These are phyloP conservation scores for Tagetes patula DNA, from an alignment of 129 eudicot species.

Conservation along the genomic window DNA sequence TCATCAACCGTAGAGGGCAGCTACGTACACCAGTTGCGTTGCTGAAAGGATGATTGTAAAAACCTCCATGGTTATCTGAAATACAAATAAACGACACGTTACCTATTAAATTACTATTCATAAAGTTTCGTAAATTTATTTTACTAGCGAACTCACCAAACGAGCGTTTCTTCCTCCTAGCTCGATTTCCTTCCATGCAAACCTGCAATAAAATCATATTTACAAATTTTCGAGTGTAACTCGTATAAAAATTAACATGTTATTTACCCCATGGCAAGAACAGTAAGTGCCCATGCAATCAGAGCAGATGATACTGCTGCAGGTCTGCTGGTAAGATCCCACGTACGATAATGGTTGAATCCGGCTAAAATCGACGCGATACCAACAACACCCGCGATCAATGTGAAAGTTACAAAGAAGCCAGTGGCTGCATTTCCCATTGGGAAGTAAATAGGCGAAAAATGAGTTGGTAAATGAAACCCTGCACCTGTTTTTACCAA, in stretches of 20 bases:
- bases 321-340: slow-evolving; percentile 64
- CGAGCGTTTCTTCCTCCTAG: slow-evolving; percentile 61
- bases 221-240: background rate
- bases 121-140: background rate
- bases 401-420: slow-evolving; percentile 63
- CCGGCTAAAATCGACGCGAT: slow-evolving; percentile 78
- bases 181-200: slow-evolving; percentile 87
- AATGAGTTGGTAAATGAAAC: slow-evolving; percentile 69
- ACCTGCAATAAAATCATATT: slow-evolving; percentile 40
- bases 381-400: slow-evolving; percentile 89
- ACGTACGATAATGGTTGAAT: slow-evolving; percentile 53
- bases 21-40: slow-evolving; percentile 71
- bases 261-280: slow-evolving; percentile 89
- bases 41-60: slow-evolving; percentile 76
- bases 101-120: background rate
- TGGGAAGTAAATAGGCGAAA: slow-evolving; percentile 85
- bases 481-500: slow-evolving; percentile 54
- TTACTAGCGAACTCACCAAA: slow-evolving; percentile 48
- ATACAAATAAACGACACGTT: background rate
- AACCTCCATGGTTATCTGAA: slow-evolving; percentile 94
- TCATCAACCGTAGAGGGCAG: slow-evolving; percentile 51
- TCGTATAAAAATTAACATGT: background rate
- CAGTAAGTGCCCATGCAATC: slow-evolving; percentile 80
- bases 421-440: slow-evolving; percentile 97
- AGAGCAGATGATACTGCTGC: slow-evolving; percentile 77